These are phyloP conservation scores for Podaxis sp. DNA, from an alignment of 768 basidiomycete species.

Conservation along the genomic window DNA sequence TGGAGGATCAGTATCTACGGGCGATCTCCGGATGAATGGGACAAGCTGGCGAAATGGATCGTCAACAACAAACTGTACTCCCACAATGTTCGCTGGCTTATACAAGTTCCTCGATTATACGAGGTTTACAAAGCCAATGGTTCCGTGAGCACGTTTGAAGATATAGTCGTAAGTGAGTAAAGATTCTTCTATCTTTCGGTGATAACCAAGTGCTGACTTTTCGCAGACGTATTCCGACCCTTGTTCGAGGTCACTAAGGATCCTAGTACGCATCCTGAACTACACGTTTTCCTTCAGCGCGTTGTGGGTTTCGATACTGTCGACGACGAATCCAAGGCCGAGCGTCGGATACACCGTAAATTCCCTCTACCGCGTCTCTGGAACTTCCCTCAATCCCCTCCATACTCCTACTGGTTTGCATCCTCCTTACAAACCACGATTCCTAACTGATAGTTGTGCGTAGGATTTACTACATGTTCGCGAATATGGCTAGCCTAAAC, in stretches of 20 bases:
- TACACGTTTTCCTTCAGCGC: conserved; percentile 93
- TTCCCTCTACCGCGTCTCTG: conserved; percentile 91
- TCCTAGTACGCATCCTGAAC: conserved; percentile 85
- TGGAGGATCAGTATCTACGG: conserved; percentile 98
- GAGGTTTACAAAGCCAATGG: conserved; percentile 93
- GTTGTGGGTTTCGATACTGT: conserved; percentile 98
- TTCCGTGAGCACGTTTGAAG: conserved; percentile 82
- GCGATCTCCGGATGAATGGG: conserved; percentile 84
- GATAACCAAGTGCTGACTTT: not conserved
- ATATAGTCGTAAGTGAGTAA: conserved; percentile 82
- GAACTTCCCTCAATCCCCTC: conserved; percentile 88
- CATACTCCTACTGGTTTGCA: conserved; percentile 90
- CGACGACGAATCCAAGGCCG: conserved; percentile 95
- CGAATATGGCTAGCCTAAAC: conserved; percentile 94
- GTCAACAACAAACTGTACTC: conserved; percentile 91
- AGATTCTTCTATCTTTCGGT: not conserved
- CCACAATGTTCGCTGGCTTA: conserved; percentile 97
- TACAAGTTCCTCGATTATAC: conserved; percentile 93
- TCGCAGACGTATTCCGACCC: conserved; percentile 84
- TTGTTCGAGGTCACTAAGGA: conserved; percentile 96
- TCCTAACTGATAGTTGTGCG: conserved; percentile 2
- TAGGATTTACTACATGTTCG: conserved; percentile 97
- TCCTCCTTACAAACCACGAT: not conserved
- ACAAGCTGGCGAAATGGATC: conserved; percentile 97
- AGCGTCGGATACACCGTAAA: conserved; percentile 89